Conservation (phyloP, 106 monocot genomes). For the Hemerocallis citrina region DNA sequence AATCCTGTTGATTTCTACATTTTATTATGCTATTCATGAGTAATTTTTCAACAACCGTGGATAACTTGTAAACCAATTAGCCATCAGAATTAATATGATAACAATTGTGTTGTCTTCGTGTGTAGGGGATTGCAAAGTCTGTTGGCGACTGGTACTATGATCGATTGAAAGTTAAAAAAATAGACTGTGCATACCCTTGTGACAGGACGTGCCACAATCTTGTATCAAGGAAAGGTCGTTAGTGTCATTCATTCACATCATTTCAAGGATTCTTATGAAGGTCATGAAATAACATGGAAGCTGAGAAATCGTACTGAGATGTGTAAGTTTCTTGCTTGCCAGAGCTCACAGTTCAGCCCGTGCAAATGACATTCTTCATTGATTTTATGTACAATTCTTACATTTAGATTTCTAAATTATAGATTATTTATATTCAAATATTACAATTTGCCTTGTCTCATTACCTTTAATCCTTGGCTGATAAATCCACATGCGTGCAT, state of each 20-base stretch:
- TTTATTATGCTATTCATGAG: background rate
- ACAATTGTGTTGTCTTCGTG: background rate
- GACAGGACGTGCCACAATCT: conserved; percentile 50
- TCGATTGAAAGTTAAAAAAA: conserved; percentile 31
- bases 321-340: conserved; percentile 1
- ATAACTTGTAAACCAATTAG: background rate
- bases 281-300: background rate
- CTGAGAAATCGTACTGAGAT: background rate
- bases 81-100: too few relatives aligned
- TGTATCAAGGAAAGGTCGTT: conserved; percentile 6
- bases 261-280: background rate
- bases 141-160: conserved; percentile 67
- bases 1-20: background rate
- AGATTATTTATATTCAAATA: too few relatives aligned
- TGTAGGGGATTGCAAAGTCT: conserved; percentile 49
- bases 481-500: too few relatives aligned
- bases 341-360: background rate
- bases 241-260: background rate
- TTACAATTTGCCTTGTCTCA: too few relatives aligned
- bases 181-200: conserved; percentile 65
- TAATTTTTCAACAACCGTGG: background rate
- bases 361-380: too few relatives aligned
- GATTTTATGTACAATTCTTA: too few relatives aligned
- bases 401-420: too few relatives aligned
- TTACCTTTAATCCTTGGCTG: too few relatives aligned